phyloP scores from a whole-genome alignment of 2,329 filamentous ascomycete species.

The Stachybotrys echinatus region DNA sequence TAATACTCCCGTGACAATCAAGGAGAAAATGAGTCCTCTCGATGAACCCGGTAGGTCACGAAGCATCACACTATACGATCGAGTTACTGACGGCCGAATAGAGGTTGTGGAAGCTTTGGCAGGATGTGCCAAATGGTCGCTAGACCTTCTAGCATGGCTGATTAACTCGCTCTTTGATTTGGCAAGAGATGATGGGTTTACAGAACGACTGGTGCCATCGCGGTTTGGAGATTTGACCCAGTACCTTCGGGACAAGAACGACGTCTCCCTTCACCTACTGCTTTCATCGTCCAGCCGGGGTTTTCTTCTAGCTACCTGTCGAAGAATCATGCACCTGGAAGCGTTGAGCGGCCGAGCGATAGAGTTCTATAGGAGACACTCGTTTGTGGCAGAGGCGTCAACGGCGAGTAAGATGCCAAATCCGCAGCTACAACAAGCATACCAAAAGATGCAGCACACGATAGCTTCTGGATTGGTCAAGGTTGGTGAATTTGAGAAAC shows the following conservation, averaged over 20 bases:
- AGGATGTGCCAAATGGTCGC: constrained; percentile 72
- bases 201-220: constrained; percentile 40
- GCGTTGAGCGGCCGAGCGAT: constrained; percentile 41
- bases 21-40: constrained; percentile 52
- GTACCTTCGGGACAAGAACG: constrained; percentile 49
- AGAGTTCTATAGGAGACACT: constrained; percentile 43
- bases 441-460: constrained; percentile 48
- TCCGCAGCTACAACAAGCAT: constrained; percentile 50
- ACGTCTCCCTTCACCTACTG: constrained; percentile 57
- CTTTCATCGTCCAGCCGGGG: constrained; percentile 70
- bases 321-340: constrained; percentile 56
- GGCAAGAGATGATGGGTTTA: constrained; percentile 45
- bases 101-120: constrained; percentile 69
- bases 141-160: constrained; percentile 64
- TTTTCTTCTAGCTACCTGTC: constrained; percentile 65
- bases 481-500: constrained; percentile 56
- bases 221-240: constrained; percentile 43
- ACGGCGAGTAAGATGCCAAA: constrained; percentile 35
- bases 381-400: constrained; percentile 33
- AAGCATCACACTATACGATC: not conserved
- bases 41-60: constrained; percentile 48
- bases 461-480: constrained; percentile 49
- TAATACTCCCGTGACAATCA: constrained; percentile 45
- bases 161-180: constrained; percentile 54
- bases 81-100: constrained; percentile 18